Evolutionary conservation across 768 basidiomycete species (phyloP).

Genomic region (Pilatotrama ljubarskyi): DNA sequence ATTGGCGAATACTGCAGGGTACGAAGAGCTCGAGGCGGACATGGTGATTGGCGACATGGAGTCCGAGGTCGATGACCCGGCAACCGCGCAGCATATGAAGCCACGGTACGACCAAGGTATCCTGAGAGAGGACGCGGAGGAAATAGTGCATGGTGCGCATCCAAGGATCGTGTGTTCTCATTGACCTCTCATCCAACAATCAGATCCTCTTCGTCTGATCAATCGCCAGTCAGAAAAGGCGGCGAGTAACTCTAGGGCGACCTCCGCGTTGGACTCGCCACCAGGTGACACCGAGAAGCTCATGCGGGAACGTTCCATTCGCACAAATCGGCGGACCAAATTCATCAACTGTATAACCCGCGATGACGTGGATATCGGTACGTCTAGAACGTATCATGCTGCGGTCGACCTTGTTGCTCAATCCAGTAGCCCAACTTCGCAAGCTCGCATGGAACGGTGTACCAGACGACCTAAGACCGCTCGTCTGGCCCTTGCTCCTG

Average conservation of each 20-base stretch:
- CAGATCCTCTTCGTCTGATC: slow-evolving; percentile 63
- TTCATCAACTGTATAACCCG: slow-evolving; percentile 77
- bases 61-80: slow-evolving; percentile 43
- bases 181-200: slow-evolving; percentile 30
- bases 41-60: slow-evolving; percentile 80
- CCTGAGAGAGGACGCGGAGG: slow-evolving; percentile 67
- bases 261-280: background rate
- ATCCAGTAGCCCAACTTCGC: slow-evolving; percentile 67
- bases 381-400: slow-evolving; percentile 27
- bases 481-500: slow-evolving; percentile 93
- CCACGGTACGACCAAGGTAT: slow-evolving; percentile 45
- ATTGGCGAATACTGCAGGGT: slow-evolving; percentile 36
- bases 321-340: slow-evolving; percentile 75
- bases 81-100: slow-evolving; percentile 35
- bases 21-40: slow-evolving; percentile 72
- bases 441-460: slow-evolving; percentile 96
- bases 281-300: slow-evolving; percentile 47
- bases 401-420: background rate
- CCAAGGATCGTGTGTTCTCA: slow-evolving; percentile 14
- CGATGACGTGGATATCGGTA: slow-evolving; percentile 82
- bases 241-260: slow-evolving; percentile 20
- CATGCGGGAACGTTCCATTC: slow-evolving; percentile 73
- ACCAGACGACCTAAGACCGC: slow-evolving; percentile 80
- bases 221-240: slow-evolving; percentile 34
- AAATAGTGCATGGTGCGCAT: slow-evolving; percentile 72